phyloP scores from a whole-genome alignment of 495 filamentous ascomycete species.

The Letharia lupina region DNA sequence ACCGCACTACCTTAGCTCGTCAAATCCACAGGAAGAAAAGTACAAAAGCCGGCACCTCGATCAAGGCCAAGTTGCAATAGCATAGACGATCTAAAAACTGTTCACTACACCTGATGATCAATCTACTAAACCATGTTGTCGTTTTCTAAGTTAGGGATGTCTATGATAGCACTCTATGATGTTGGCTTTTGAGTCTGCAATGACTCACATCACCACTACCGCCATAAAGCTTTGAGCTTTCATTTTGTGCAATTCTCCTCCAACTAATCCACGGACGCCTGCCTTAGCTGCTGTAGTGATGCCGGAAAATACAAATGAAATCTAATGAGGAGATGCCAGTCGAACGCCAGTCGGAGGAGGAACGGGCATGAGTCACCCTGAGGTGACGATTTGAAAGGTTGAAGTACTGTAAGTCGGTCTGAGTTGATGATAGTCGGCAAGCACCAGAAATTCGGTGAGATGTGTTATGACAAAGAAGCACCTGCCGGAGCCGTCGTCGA shows the following conservation, averaged over 20 bases:
- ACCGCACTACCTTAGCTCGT: background rate
- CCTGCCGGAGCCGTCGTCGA: background rate
- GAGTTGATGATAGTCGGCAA: background rate
- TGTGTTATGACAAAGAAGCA: background rate
- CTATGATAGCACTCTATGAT: constrained; percentile 16
- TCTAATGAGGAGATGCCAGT: constrained; percentile 7
- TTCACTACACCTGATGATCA: background rate
- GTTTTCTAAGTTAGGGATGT: constrained; percentile 9
- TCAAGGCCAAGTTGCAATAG: background rate
- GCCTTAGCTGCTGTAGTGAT: background rate
- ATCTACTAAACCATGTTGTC: background rate
- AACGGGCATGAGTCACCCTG: constrained; percentile 4
- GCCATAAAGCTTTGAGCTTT: background rate
- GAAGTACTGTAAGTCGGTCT: background rate
- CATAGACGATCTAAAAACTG: background rate
- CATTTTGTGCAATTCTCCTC: background rate
- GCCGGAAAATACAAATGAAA: constrained; percentile 1
- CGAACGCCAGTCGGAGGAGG: constrained; percentile 6
- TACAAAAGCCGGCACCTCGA: background rate
- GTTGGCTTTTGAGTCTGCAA: constrained; percentile 5
- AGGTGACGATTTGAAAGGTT: background rate
- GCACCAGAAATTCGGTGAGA: background rate
- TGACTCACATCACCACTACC: constrained; percentile 1
- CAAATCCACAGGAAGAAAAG: background rate
- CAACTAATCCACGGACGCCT: background rate